These are phyloP conservation scores for Anthostomella pinea DNA, from an alignment of 2,329 filamentous ascomycete genomes.

Conservation along the genomic window DNA sequence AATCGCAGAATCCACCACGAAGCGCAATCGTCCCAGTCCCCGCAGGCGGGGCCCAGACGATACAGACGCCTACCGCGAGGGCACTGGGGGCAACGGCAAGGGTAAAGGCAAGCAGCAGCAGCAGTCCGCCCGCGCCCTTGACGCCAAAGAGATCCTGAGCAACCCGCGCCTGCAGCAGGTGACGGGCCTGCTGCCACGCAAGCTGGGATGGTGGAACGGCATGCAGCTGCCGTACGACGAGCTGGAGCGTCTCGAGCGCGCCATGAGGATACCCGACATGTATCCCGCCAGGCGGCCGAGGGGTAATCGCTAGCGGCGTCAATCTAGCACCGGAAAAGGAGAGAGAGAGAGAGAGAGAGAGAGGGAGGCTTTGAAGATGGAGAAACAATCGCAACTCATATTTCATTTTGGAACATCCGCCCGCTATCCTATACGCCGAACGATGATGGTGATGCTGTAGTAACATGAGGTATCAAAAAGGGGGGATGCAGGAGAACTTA, in stretches of 20 bases:
- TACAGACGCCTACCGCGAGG: background rate
- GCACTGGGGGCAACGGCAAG: background rate
- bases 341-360: background rate
- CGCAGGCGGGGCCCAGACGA: too few relatives aligned
- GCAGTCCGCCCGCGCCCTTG: conserved; percentile 9
- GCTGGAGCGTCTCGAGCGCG: conserved; percentile 19
- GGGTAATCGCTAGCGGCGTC: conserved; percentile 17
- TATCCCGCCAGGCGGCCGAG: conserved; percentile 23
- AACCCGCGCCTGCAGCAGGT: conserved; percentile 21
- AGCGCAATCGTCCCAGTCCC: too few relatives aligned
- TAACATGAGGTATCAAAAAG: too few relatives aligned
- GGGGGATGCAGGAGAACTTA: too few relatives aligned
- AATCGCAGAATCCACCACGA: too few relatives aligned
- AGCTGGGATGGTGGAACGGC: conserved; percentile 13
- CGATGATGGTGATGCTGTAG: too few relatives aligned
- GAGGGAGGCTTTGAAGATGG: background rate
- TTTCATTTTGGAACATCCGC: too few relatives aligned
- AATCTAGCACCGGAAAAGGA: too few relatives aligned
- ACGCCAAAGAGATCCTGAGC: conserved; percentile 13
- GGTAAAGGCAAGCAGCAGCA: background rate
- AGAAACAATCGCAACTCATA: conserved; percentile 8
- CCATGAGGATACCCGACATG: conserved; percentile 20
- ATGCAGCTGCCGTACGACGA: conserved; percentile 18
- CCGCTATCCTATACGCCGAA: too few relatives aligned
- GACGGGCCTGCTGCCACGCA: conserved; percentile 22